phyloP scores from a whole-genome alignment of 768 basidiomycete species.

The Mrakia hoshinonis region DNA sequence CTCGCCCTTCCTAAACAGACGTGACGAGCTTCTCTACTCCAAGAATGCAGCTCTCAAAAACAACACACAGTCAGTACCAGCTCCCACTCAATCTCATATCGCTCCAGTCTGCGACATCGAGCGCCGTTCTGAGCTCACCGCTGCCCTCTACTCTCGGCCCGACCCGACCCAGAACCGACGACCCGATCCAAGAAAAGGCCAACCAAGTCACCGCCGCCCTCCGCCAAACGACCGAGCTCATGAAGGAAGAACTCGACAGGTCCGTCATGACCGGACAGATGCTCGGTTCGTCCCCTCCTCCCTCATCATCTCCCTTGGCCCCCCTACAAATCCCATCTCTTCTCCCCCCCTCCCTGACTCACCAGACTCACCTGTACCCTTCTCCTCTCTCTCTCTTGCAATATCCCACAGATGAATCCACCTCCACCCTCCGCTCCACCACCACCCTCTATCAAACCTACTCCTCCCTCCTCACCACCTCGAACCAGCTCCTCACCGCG shows the following conservation, averaged over 20 bases:
- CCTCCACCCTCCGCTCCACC: constrained; percentile 63
- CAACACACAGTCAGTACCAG: constrained; percentile 7
- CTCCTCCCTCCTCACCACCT: constrained; percentile 60
- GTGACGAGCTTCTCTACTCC: constrained; percentile 21
- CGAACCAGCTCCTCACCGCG: constrained; percentile 73
- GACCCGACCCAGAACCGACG: constrained; percentile 52
- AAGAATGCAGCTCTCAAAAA: neutral
- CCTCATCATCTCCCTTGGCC: neutral
- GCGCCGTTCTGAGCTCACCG: constrained; percentile 5
- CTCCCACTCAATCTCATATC: neutral
- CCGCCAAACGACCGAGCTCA: constrained; percentile 68
- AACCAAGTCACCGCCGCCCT: constrained; percentile 80
- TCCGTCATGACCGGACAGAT: constrained; percentile 79
- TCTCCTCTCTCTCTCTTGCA: neutral
- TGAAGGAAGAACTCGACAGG: constrained; percentile 87
- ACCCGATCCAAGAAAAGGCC: constrained; percentile 78
- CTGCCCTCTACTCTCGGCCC: constrained; percentile 34
- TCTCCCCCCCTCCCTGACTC: neutral
- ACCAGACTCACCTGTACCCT: neutral
- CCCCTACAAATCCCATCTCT: no score
- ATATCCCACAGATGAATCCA: constrained; percentile 57
- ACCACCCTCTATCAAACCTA: constrained; percentile 69
- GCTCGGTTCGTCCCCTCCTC: constrained; percentile 51
- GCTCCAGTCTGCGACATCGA: neutral
- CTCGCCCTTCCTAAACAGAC: neutral